Conservation (phyloP, 2,329 filamentous ascomycete genomes). For the Metarhizium rileyi region DNA sequence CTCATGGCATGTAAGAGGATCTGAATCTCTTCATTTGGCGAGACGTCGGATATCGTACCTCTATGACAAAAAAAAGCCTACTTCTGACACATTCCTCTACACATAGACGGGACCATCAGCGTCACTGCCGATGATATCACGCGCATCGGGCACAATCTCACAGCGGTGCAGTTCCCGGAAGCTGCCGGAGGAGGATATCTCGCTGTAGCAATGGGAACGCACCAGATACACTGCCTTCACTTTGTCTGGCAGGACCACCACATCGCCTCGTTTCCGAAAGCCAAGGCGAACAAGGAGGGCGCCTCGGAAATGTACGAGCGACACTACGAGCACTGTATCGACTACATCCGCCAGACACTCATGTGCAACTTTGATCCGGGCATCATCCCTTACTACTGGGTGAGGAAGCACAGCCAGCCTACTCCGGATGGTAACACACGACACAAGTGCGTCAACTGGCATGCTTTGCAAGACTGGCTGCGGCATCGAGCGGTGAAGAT, state of each 20-base stretch:
- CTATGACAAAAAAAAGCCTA: not conserved
- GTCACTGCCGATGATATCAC: constrained; percentile 5
- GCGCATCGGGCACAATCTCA: constrained; percentile 2
- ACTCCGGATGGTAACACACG: constrained; percentile 6
- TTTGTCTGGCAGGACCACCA: constrained; percentile 8
- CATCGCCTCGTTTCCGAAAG: constrained; percentile 1
- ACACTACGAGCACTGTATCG: constrained; percentile 23
- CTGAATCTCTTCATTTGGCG: too few relatives aligned
- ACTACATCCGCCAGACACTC: constrained; percentile 29
- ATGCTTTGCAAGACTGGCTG: constrained; percentile 5
- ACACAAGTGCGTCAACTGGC: constrained; percentile 9
- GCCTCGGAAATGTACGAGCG: constrained; percentile 7
- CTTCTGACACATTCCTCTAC: too few relatives aligned
- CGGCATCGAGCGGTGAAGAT: constrained; percentile 4
- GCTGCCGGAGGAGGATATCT: constrained; percentile 6
- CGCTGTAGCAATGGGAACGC: constrained; percentile 4
- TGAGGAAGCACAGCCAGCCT: constrained; percentile 5
- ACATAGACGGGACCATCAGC: not conserved
- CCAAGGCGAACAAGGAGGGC: not conserved
- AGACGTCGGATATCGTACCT: too few relatives aligned
- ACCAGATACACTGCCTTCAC: constrained; percentile 8
- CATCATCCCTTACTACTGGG: constrained; percentile 8
- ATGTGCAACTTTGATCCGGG: constrained; percentile 21
- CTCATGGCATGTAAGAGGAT: not conserved
- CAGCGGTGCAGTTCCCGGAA: constrained; percentile 5